phyloP scores from a whole-genome alignment of 768 basidiomycete genomes.

The Pleurotus citrinopileatus region DNA sequence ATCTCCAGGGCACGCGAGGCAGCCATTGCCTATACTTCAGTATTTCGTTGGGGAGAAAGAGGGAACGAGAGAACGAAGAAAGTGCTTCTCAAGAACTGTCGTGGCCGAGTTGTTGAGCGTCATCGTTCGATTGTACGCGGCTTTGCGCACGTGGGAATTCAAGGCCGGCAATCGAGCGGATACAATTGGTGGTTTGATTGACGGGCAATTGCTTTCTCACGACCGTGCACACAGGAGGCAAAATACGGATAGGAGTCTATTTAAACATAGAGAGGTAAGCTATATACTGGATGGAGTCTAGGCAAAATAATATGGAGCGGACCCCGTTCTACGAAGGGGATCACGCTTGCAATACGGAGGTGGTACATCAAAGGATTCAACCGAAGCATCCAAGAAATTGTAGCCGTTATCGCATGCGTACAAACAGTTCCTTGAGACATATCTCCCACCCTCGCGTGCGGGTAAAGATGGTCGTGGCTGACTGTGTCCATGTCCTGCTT shows the following conservation, averaged over 20 bases:
- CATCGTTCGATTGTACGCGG: neutral
- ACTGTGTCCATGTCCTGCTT: neutral
- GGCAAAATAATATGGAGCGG: neutral
- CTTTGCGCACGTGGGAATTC: neutral
- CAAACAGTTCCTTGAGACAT: neutral
- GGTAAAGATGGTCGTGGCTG: neutral
- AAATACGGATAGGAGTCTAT: neutral
- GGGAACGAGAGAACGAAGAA: constrained; percentile 14
- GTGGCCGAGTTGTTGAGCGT: neutral
- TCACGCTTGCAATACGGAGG: neutral
- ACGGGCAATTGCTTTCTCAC: neutral
- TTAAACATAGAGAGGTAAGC: neutral
- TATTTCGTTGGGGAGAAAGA: constrained; percentile 18
- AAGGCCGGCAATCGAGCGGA: constrained; percentile 5
- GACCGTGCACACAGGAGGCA: neutral
- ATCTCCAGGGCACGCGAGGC: constrained; percentile 16
- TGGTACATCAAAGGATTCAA: neutral
- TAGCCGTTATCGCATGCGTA: neutral
- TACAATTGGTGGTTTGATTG: neutral
- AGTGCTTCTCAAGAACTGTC: constrained; percentile 7
- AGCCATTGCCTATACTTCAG: constrained; percentile 13
- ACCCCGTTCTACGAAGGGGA: neutral
- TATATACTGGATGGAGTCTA: neutral
- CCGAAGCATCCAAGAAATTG: neutral
- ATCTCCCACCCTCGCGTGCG: neutral